These are phyloP conservation scores for Collybia nuda DNA, from an alignment of 768 basidiomycete species.

Conservation along the genomic window DNA sequence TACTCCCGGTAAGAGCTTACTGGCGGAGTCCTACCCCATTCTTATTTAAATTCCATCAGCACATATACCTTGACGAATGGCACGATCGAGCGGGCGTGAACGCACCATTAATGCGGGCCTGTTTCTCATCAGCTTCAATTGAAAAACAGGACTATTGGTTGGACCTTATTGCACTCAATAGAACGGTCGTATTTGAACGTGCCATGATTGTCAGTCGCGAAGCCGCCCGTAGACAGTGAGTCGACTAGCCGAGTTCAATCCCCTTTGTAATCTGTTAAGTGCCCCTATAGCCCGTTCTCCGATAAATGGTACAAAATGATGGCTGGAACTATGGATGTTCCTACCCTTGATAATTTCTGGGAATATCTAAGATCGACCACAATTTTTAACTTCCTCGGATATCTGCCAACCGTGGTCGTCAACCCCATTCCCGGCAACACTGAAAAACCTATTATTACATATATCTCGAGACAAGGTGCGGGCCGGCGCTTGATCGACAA, in stretches of 20 bases:
- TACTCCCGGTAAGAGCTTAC: conserved; percentile 16
- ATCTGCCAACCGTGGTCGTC: conserved; percentile 17
- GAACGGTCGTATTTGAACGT: conserved; percentile 63
- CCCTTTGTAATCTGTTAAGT: background rate
- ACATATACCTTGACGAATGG: conserved; percentile 19
- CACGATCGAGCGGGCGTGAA: conserved; percentile 18
- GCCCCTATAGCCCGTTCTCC: conserved; percentile 20
- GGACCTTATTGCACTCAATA: conserved; percentile 46
- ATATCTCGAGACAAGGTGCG: conserved; percentile 58
- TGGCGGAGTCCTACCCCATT: background rate
- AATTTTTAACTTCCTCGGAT: conserved; percentile 30
- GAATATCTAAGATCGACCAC: conserved; percentile 30
- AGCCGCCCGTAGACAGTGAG: conserved; percentile 53
- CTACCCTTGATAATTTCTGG: conserved; percentile 28
- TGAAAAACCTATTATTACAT: conserved; percentile 41
- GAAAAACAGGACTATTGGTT: conserved; percentile 63
- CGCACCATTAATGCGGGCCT: conserved; percentile 50
- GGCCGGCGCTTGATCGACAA: conserved; percentile 39
- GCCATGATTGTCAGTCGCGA: conserved; percentile 63
- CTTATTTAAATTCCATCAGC: conserved; percentile 2
- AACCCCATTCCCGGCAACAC: too few species aligned
- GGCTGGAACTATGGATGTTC: conserved; percentile 29
- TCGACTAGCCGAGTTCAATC: background rate
- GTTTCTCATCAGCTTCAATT: conserved; percentile 60
- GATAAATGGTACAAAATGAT: conserved; percentile 35